Conservation (phyloP, 441 rosid genomes). For the Hura crepitans region DNA sequence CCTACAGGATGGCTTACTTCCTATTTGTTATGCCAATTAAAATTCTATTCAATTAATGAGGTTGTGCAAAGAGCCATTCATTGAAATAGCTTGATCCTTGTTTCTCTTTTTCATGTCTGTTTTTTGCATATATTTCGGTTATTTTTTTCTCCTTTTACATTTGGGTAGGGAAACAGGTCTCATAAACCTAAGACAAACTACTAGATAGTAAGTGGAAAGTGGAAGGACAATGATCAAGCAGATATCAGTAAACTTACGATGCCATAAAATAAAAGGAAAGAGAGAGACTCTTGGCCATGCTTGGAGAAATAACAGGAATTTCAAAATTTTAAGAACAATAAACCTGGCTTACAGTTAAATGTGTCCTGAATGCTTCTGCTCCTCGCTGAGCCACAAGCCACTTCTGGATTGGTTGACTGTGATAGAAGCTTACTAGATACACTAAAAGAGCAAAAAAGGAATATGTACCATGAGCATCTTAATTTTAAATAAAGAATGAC, state of each 20-base stretch:
- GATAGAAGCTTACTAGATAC: slow-evolving; percentile 23
- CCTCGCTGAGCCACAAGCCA: slow-evolving; percentile 32
- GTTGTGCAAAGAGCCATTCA: neutral
- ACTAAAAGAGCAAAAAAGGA: slow-evolving; percentile 33
- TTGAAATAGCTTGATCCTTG: neutral
- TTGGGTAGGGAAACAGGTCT: neutral
- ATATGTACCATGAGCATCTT: neutral
- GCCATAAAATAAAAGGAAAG: neutral
- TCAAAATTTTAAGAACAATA: slow-evolving; percentile 4
- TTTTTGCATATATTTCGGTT: neutral
- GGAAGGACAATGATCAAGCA: neutral
- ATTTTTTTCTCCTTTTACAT: neutral
- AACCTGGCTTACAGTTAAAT: slow-evolving; percentile 30
- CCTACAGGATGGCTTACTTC: neutral
- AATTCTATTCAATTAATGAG: neutral
- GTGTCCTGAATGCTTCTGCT: slow-evolving; percentile 24
- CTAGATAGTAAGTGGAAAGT: neutral
- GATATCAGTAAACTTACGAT: neutral
- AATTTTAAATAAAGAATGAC: neutral
- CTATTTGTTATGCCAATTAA: neutral
- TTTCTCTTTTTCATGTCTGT: neutral
- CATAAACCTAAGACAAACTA: neutral
- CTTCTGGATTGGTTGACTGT: slow-evolving; percentile 27
- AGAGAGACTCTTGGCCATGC: neutral
- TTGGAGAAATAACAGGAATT: slow-evolving; percentile 10